Evolutionary conservation across 2,329 filamentous ascomycete species (phyloP).

Genomic region (Furcasterigmium furcatum): DNA sequence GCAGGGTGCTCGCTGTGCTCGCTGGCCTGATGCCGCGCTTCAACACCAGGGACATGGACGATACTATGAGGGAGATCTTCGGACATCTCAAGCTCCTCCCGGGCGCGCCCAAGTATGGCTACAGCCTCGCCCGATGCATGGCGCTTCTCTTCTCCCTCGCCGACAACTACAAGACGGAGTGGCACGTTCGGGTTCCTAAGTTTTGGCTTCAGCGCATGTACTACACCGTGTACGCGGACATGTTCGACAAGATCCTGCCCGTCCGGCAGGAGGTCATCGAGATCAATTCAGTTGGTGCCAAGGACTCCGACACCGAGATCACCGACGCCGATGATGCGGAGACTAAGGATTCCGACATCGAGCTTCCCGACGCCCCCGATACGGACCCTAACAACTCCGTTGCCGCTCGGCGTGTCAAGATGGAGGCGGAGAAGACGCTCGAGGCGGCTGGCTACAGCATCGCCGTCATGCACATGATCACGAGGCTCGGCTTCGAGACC

Average conservation of each 20-base stretch:
- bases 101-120: slow-evolving; percentile 26
- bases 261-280: slow-evolving; percentile 8
- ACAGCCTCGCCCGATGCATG: slow-evolving; percentile 36
- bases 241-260: slow-evolving; percentile 40
- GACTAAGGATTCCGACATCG: no score
- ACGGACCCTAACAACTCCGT: no score
- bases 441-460: slow-evolving; percentile 38
- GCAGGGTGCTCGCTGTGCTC: slow-evolving; percentile 15
- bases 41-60: slow-evolving; percentile 14
- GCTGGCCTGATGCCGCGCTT: neutral
- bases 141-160: slow-evolving; percentile 39
- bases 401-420: no score
- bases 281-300: no score
- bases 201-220: slow-evolving; percentile 49
- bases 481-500: slow-evolving; percentile 44
- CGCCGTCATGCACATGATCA: slow-evolving; percentile 44
- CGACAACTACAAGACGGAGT: slow-evolving; percentile 31
- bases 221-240: slow-evolving; percentile 39
- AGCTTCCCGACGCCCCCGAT: no score
- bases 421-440: slow-evolving; percentile 6
- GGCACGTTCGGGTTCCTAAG: slow-evolving; percentile 39
- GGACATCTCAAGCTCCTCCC: slow-evolving; percentile 12
- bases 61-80: neutral
- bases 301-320: slow-evolving; percentile 15
- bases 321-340: no score